Percentiles rank a stretch among this genome's conserved stretches.
phyloP scores from a whole-genome alignment of 2,329 filamentous ascomycete genomes.

The Claviceps paspali region DNA sequence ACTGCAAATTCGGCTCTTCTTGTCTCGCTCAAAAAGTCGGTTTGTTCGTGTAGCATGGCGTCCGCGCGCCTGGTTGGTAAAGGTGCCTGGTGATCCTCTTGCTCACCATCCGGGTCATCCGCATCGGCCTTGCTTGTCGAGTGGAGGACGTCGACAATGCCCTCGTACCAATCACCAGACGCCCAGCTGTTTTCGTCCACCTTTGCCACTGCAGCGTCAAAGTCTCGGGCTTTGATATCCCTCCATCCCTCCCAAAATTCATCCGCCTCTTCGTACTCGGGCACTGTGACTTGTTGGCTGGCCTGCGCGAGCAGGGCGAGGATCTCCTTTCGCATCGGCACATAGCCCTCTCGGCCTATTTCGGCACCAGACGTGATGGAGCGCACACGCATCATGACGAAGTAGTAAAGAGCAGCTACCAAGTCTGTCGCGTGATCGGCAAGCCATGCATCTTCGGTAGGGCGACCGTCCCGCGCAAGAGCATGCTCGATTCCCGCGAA shows the following conservation, averaged over 20 bases:
- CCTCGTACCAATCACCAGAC: slow-evolving; percentile 46
- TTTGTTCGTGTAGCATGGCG: slow-evolving; percentile 62
- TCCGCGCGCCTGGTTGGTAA: slow-evolving; percentile 34
- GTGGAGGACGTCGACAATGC: slow-evolving; percentile 38
- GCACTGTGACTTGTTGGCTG: slow-evolving; percentile 24
- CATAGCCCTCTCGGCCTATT: slow-evolving; percentile 29
- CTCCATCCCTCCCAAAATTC: slow-evolving; percentile 37
- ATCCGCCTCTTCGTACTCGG: slow-evolving; percentile 28
- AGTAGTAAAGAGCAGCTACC: slow-evolving; percentile 44
- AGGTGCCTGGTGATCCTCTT: slow-evolving; percentile 15
- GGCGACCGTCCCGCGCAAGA: slow-evolving; percentile 25
- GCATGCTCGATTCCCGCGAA: slow-evolving; percentile 56
- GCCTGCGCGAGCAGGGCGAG: slow-evolving; percentile 25
- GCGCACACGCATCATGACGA: slow-evolving; percentile 36
- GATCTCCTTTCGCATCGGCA: slow-evolving; percentile 28
- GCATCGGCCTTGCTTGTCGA: slow-evolving; percentile 18
- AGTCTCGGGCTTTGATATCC: slow-evolving; percentile 32
- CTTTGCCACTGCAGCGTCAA: slow-evolving; percentile 46
- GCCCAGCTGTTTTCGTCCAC: slow-evolving; percentile 44
- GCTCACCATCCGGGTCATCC: slow-evolving; percentile 19
- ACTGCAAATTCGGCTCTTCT: slow-evolving; percentile 42
- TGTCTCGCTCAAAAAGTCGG: slow-evolving; percentile 54
- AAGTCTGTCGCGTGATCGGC: slow-evolving; percentile 35
- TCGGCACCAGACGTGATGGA: slow-evolving; percentile 23
- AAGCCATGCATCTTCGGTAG: slow-evolving; percentile 33